Conservation (phyloP, 768 basidiomycete species). For the Lactarius tabidus region DNA sequence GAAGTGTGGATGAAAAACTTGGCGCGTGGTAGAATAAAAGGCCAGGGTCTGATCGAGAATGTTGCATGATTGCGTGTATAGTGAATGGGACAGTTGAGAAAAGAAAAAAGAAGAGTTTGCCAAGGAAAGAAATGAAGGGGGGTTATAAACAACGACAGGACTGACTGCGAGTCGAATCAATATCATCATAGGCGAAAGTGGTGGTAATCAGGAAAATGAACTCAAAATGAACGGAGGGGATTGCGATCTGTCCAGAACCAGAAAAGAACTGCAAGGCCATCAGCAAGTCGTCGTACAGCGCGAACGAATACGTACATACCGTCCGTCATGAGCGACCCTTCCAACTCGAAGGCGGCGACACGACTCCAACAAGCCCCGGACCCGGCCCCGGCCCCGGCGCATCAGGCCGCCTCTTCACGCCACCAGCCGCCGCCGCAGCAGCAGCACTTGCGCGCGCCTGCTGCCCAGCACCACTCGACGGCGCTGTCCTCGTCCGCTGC, state of each 20-base stretch:
- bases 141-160: neutral
- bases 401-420: conserved; percentile 10
- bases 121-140: neutral
- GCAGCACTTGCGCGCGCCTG: conserved; percentile 20
- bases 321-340: conserved; percentile 22
- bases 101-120: neutral
- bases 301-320: neutral
- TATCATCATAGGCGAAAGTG: neutral
- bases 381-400: no score
- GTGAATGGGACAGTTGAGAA: neutral
- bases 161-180: neutral
- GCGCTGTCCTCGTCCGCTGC: conserved; percentile 33
- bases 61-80: neutral
- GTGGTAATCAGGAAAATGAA: neutral
- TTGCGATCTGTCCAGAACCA: neutral
- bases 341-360: conserved; percentile 36
- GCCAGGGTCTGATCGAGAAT: neutral
- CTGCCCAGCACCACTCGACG: conserved; percentile 25
- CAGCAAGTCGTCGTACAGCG: neutral
- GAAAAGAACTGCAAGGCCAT: neutral
- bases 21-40: neutral
- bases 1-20: neutral
- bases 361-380: conserved; percentile 25
- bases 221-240: neutral
- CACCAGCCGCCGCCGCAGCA: neutral